Evolutionary conservation across 1,284 basidiomycete genomes (phyloP), one percentile per base, ranked within the genome.

Genomic region (Ganoderma leucocontextum): DNA sequence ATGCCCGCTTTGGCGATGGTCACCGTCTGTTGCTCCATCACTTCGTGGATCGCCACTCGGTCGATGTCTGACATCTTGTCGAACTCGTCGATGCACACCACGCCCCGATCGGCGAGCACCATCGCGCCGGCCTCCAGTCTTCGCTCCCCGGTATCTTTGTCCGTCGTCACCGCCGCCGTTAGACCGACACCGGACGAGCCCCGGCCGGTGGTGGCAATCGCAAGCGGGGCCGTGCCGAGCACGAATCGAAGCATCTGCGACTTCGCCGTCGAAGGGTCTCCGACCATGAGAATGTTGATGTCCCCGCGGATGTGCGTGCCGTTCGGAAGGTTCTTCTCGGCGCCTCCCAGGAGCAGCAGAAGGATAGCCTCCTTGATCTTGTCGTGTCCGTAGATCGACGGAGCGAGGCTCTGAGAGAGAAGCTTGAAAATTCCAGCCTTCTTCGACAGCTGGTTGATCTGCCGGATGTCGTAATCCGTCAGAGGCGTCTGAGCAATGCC

Each of bases 11-110:
- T 99, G 68, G 98, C 98, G 74, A 99, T 99, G 1, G 98, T 99
- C 63, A 99, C 97, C 0, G 98, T 99, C 80, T 99, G 97, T 80
- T 98, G 96, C 80, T 99, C 97, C 98, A 99, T 99, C 77, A 99
- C 98, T 90, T 99, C 98, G 83, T 99, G 98, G 75, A 99, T 99
- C 38, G 98, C 97, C n/a, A 99, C 97, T 74, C 98, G 91, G 83
- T 99, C 97, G 73, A 98, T 88, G 76, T 99, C 98, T 39, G 95
- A 96, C 97, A 99, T 99, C 81, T 99, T 99, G 87, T 99, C 97
- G 77, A 99, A 99, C 82, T 99, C 97, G 82, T 99, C 98, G 76
- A 99, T 99, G 82, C 97, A 99, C 59, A 99, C 97, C 15, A 99
- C 96, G 25, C 98, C 98, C 70, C 97, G 91, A 81, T 99, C 98